These are phyloP conservation scores for Leccinum colubrinum DNA, from an alignment of 1,284 basidiomycete genomes.

Conservation along the genomic window DNA sequence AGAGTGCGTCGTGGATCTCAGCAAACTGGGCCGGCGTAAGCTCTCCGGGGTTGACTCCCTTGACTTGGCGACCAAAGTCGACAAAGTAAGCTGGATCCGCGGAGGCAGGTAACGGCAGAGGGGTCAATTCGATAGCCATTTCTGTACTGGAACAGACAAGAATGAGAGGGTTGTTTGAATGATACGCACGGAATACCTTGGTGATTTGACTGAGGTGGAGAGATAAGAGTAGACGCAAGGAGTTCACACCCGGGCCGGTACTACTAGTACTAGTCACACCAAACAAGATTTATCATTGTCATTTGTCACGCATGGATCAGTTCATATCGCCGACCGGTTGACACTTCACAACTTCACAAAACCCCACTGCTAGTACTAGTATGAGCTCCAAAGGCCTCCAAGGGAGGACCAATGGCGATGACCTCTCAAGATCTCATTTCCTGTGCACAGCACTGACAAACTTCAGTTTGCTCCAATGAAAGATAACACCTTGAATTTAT, in stretches of 20 bases:
- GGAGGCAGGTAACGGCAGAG: slow-evolving; percentile 57
- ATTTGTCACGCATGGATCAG: too few relatives aligned
- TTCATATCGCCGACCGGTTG: neutral
- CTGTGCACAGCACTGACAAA: neutral
- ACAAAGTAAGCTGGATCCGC: slow-evolving; percentile 57
- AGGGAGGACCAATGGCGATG: slow-evolving; percentile 8
- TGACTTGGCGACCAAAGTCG: slow-evolving; percentile 66
- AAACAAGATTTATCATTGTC: too few relatives aligned
- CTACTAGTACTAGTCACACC: neutral
- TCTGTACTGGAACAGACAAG: neutral
- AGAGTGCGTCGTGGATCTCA: slow-evolving; percentile 60
- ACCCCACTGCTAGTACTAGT: neutral
- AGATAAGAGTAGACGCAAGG: neutral
- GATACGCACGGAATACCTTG: neutral
- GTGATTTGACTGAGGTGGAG: neutral
- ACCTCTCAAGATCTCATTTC: neutral
- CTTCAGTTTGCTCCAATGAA: neutral
- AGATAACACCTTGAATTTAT: too few relatives aligned
- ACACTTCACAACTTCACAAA: neutral
- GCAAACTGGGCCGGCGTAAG: slow-evolving; percentile 54
- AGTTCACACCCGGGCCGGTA: neutral
- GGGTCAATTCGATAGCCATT: slow-evolving; percentile 57
- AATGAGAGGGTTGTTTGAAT: neutral
- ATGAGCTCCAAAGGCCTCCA: neutral
- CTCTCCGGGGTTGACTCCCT: slow-evolving; percentile 57